Evolutionary conservation across 2,329 filamentous ascomycete species (phyloP).

Genomic region (Hypoxylon sp.): DNA sequence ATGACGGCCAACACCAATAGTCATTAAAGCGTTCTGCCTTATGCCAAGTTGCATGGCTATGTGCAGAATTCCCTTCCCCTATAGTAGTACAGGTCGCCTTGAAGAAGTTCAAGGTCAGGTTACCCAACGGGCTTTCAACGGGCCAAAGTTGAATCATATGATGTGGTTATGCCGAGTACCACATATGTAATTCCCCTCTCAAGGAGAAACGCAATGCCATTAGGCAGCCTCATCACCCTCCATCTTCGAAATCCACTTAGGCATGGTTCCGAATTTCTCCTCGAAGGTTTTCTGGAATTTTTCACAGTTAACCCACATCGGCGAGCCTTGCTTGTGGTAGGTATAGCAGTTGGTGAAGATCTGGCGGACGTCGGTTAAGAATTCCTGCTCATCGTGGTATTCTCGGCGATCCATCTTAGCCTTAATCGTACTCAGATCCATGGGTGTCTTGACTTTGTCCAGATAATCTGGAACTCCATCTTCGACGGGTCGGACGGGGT

Average conservation of each 20-base stretch:
- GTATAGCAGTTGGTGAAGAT: constrained; percentile 75
- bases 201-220: neutral
- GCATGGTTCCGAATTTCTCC: constrained; percentile 72
- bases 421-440: constrained; percentile 74
- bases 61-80: constrained; percentile 13
- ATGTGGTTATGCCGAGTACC: neutral
- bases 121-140: neutral
- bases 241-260: constrained; percentile 72
- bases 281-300: constrained; percentile 71
- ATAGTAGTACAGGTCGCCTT: constrained; percentile 22
- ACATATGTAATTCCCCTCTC: neutral
- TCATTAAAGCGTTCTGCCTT: neutral
- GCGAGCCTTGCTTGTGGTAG: constrained; percentile 71
- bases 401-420: constrained; percentile 69
- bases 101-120: constrained; percentile 2
- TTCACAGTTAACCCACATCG: constrained; percentile 69
- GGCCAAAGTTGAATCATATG: neutral
- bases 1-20: neutral
- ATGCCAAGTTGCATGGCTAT: neutral
- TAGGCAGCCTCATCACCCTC: constrained; percentile 59
- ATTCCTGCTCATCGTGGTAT: constrained; percentile 68
- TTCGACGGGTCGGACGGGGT: constrained; percentile 69
- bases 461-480: constrained; percentile 75
- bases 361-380: constrained; percentile 70
- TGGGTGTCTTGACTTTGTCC: constrained; percentile 71